These are phyloP conservation scores for Chromera velia DNA, from an alignment of 73 alveolate genomes.

Conservation along the genomic window DNA sequence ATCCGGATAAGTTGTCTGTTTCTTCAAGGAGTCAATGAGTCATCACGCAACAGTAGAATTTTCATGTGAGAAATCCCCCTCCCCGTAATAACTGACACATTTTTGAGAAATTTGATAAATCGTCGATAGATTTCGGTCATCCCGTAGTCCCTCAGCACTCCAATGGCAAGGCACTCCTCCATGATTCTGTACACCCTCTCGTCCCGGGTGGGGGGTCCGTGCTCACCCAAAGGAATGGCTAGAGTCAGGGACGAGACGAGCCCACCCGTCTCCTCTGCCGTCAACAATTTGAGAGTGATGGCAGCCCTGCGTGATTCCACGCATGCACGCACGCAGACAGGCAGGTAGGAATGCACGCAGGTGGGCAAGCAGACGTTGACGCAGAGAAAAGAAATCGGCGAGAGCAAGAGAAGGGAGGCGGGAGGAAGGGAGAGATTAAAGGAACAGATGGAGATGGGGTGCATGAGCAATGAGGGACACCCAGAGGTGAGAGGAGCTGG, in stretches of 20 bases:
- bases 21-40: too few relatives aligned
- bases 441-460: too few relatives aligned
- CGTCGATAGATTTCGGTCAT: neutral
- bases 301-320: neutral
- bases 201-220: neutral
- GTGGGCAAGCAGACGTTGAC: neutral
- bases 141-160: neutral
- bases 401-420: too few relatives aligned
- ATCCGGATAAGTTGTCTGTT: too few relatives aligned
- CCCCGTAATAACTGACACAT: too few relatives aligned
- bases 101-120: neutral
- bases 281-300: neutral
- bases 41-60: too few relatives aligned
- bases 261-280: neutral
- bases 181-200: neutral
- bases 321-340: neutral
- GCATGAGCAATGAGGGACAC: too few relatives aligned
- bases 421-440: too few relatives aligned
- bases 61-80: too few relatives aligned
- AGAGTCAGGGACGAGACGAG: neutral
- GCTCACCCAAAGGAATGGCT: neutral
- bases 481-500: too few relatives aligned
- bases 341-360: neutral
- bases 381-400: too few relatives aligned
- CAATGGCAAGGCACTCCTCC: neutral